phyloP scores from a whole-genome alignment of 192 early-diverging fungal genomes.

The Linnemannia exigua region DNA sequence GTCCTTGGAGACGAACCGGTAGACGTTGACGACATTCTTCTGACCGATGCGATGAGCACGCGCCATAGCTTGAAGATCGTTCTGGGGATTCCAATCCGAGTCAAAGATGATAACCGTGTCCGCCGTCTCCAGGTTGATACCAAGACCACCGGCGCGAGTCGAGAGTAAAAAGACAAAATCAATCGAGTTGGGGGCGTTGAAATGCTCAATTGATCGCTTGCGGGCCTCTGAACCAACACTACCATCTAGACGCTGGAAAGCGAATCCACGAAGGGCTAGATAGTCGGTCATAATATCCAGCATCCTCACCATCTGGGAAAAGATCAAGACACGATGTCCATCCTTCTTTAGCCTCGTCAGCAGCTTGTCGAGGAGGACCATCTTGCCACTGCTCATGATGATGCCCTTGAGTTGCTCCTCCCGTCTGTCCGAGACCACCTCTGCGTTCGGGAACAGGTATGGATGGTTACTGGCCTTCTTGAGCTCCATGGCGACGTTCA shows the following conservation, averaged over 20 bases:
- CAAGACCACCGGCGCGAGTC: slow-evolving; percentile 97
- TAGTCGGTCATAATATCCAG: slow-evolving; percentile 98
- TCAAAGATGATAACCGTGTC: slow-evolving; percentile 99
- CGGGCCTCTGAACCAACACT: slow-evolving; percentile 90
- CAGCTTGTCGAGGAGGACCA: slow-evolving; percentile 97
- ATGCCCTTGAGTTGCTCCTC: slow-evolving; percentile 87
- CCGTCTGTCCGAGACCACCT: slow-evolving; percentile 66
- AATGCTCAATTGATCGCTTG: slow-evolving; percentile 97
- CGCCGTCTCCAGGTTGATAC: slow-evolving; percentile 96
- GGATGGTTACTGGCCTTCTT: slow-evolving; percentile 99
- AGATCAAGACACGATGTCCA: slow-evolving; percentile 97
- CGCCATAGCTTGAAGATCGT: slow-evolving; percentile 98
- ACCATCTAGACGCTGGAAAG: slow-evolving; percentile 96
- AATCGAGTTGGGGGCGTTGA: slow-evolving; percentile 91
- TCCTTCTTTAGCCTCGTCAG: slow-evolving; percentile 89
- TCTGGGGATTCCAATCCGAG: slow-evolving; percentile 96
- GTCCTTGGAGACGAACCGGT: slow-evolving; percentile 96
- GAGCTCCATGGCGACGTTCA: slow-evolving; percentile 97
- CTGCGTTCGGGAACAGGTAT: slow-evolving; percentile 88
- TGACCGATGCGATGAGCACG: slow-evolving; percentile 99
- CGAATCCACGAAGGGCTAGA: slow-evolving; percentile 86
- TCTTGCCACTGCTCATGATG: slow-evolving; percentile 96
- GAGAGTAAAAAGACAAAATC: slow-evolving; percentile 98
- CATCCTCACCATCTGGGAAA: slow-evolving; percentile 98
- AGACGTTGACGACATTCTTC: slow-evolving; percentile 97